Conservation (phyloP, 2,329 filamentous ascomycete genomes). For the Colletotrichum somersetense region DNA sequence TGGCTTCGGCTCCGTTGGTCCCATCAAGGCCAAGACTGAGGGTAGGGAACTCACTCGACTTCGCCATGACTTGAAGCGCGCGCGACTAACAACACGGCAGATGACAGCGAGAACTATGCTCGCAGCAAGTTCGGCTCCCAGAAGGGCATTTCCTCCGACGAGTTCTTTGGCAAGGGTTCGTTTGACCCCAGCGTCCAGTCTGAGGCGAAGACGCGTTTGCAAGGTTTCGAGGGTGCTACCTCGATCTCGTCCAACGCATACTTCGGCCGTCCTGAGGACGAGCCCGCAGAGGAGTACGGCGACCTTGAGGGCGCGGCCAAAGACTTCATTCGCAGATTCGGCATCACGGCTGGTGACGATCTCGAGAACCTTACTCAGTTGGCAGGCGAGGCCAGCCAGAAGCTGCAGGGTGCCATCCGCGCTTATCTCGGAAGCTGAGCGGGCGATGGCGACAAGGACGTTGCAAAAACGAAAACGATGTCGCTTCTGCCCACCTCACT, state of each 20-base stretch:
- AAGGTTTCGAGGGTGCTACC: constrained; percentile 92
- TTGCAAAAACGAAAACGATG: constrained; percentile 2
- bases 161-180: constrained; percentile 93
- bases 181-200: constrained; percentile 85
- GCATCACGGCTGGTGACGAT: constrained; percentile 95
- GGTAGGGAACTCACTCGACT: constrained; percentile 63
- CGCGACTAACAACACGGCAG: constrained; percentile 51
- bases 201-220: constrained; percentile 88
- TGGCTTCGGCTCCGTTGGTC: constrained; percentile 87
- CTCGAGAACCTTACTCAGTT: constrained; percentile 88
- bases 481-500: background rate
- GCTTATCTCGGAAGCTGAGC: constrained; percentile 71
- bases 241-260: constrained; percentile 97
- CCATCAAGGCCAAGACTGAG: constrained; percentile 76
- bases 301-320: constrained; percentile 94
- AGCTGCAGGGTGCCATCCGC: constrained; percentile 82
- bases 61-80: background rate
- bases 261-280: constrained; percentile 93
- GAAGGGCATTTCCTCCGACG: constrained; percentile 97
- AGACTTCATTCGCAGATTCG: constrained; percentile 95
- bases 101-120: constrained; percentile 85
- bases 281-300: constrained; percentile 83
- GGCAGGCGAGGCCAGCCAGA: constrained; percentile 86
- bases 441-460: constrained; percentile 4
- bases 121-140: constrained; percentile 90